These are phyloP conservation scores for Termitomyces sp. DNA, from an alignment of 768 basidiomycete genomes.

Conservation along the genomic window DNA sequence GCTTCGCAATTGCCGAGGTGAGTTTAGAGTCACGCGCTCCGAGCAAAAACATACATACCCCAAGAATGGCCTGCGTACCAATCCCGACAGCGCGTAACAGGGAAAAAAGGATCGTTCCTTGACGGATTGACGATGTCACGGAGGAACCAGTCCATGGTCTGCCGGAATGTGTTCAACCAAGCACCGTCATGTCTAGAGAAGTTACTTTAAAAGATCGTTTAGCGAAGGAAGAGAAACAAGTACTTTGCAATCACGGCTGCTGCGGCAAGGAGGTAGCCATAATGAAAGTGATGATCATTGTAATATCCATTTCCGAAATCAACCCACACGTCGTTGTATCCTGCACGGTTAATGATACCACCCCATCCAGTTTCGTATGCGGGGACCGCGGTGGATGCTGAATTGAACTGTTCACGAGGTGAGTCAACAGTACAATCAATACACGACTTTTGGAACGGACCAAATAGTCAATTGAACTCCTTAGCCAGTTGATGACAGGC, in stretches of 20 bases:
- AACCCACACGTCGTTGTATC: slow-evolving; percentile 22
- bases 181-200: slow-evolving; percentile 16
- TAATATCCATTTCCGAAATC: slow-evolving; percentile 33
- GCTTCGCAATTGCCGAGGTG: slow-evolving; percentile 15
- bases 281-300: slow-evolving; percentile 33
- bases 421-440: not conserved
- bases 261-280: slow-evolving; percentile 27
- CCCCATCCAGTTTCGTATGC: slow-evolving; percentile 32
- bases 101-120: slow-evolving; percentile 24
- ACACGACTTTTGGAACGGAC: slow-evolving; percentile 10
- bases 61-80: slow-evolving; percentile 35
- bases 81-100: slow-evolving; percentile 25
- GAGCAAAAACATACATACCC: slow-evolving; percentile 16
- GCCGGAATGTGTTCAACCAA: slow-evolving; percentile 22
- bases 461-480: slow-evolving; percentile 21
- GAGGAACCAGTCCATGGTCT: slow-evolving; percentile 22
- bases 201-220: not conserved
- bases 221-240: not conserved
- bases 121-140: slow-evolving; percentile 31
- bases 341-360: slow-evolving; percentile 27
- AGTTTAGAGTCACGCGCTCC: not conserved
- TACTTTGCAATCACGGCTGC: slow-evolving; percentile 28
- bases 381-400: slow-evolving; percentile 17
- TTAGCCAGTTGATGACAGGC: slow-evolving; percentile 20
- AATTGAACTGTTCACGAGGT: slow-evolving; percentile 12